Conservation (phyloP, 2,329 filamentous ascomycete genomes). For the Botrytis deweyae region DNA sequence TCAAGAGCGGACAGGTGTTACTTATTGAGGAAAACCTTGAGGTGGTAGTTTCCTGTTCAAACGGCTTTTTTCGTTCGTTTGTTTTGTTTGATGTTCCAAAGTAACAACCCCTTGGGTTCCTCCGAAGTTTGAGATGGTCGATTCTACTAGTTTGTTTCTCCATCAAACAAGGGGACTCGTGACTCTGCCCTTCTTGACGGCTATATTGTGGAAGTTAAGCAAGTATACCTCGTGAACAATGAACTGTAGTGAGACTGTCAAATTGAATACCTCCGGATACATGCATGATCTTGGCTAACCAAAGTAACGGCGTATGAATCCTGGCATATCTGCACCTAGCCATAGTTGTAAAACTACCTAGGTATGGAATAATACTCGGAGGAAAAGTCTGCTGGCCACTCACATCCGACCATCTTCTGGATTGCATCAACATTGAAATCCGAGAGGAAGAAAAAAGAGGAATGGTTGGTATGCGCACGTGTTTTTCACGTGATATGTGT, state of each 20-base stretch:
- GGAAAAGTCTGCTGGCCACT: slow-evolving; percentile 3
- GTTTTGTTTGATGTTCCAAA: slow-evolving; percentile 11
- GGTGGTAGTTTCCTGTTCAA: background rate
- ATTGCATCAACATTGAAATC: background rate
- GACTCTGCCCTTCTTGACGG: slow-evolving; percentile 7
- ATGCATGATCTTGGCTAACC: slow-evolving; percentile 23
- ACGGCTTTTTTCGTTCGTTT: slow-evolving; percentile 2
- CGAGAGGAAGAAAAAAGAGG: background rate
- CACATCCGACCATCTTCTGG: slow-evolving; percentile 16
- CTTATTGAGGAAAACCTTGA: slow-evolving; percentile 5
- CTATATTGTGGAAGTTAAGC: slow-evolving; percentile 15
- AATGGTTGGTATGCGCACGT: background rate
- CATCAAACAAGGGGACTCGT: slow-evolving; percentile 13
- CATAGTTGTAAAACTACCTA: slow-evolving; percentile 20
- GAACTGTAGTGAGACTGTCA: slow-evolving; percentile 15
- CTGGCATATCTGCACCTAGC: slow-evolving; percentile 20
- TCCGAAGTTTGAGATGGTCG: slow-evolving; percentile 15
- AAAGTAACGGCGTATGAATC: slow-evolving; percentile 20
- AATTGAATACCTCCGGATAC: slow-evolving; percentile 21
- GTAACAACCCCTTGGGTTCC: slow-evolving; percentile 19
- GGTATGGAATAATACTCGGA: slow-evolving; percentile 20
- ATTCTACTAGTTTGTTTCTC: slow-evolving; percentile 6
- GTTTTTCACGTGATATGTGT: background rate
- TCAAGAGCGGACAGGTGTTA: background rate
- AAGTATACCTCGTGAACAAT: slow-evolving; percentile 10